Percentiles rank a stretch among this genome's conserved stretches.
phyloP scores from a whole-genome alignment of 495 filamentous ascomycete species.

The Trichoderma reesei region DNA sequence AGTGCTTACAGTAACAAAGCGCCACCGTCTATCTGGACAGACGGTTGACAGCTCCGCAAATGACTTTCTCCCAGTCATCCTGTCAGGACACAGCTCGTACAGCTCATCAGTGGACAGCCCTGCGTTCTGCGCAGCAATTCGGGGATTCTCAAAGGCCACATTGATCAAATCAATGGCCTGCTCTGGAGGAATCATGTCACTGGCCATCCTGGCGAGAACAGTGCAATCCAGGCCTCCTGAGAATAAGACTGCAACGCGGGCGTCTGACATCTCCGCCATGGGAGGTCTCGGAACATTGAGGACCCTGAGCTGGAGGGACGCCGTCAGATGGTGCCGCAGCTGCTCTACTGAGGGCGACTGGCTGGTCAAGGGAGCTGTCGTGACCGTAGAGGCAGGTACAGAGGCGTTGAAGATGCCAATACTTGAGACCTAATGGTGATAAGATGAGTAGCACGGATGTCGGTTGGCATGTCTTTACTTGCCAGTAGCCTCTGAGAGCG shows the following conservation, averaged over 20 bases:
- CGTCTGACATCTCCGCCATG: slow-evolving; percentile 23
- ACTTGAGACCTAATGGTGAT: slow-evolving; percentile 40
- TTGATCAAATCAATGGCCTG: slow-evolving; percentile 83
- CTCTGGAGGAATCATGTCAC: slow-evolving; percentile 59
- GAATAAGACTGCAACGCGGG: slow-evolving; percentile 73
- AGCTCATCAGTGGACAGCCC: slow-evolving; percentile 17
- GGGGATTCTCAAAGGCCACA: slow-evolving; percentile 92
- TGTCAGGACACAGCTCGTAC: slow-evolving; percentile 83
- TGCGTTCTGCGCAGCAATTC: slow-evolving; percentile 41
- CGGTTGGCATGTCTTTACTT: neutral
- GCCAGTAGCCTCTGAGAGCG: slow-evolving; percentile 15
- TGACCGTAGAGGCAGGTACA: slow-evolving; percentile 23
- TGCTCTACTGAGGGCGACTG: slow-evolving; percentile 44
- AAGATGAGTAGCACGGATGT: slow-evolving; percentile 22
- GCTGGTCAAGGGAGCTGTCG: slow-evolving; percentile 26
- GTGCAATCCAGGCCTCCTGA: slow-evolving; percentile 94
- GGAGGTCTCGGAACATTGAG: slow-evolving; percentile 55
- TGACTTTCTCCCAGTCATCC: slow-evolving; percentile 71
- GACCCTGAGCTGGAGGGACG: slow-evolving; percentile 57
- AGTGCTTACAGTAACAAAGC: slow-evolving; percentile 57
- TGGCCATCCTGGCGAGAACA: slow-evolving; percentile 70
- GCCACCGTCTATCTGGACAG: slow-evolving; percentile 68
- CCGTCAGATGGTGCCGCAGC: slow-evolving; percentile 48
- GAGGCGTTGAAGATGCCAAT: slow-evolving; percentile 53
- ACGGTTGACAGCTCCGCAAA: slow-evolving; percentile 58